Evolutionary conservation across 768 basidiomycete species (phyloP).

Genomic region (Hirschioporus abietinus): DNA sequence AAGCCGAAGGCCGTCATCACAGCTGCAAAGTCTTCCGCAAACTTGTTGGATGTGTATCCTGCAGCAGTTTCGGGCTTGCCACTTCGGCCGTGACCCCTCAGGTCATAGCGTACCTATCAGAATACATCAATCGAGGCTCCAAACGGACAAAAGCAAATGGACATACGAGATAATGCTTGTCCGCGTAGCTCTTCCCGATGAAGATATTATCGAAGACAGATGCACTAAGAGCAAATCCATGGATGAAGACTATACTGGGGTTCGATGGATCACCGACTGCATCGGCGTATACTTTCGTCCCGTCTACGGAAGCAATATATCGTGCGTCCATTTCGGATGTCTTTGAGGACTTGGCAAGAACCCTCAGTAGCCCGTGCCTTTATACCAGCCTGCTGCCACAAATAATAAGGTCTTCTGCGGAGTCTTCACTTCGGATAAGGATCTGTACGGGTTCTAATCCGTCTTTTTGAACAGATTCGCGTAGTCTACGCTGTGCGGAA

Average conservation of each 20-base stretch:
- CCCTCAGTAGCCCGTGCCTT: no score
- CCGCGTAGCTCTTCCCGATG: slow-evolving; percentile 24
- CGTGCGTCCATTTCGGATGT: not conserved
- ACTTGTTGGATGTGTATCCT: not conserved
- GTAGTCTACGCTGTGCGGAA: not conserved
- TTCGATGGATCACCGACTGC: slow-evolving; percentile 33
- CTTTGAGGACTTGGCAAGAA: not conserved
- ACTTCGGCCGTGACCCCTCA: slow-evolving; percentile 13
- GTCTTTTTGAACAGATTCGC: no score
- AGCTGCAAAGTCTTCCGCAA: not conserved
- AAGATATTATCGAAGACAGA: slow-evolving; percentile 35
- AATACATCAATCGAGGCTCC: not conserved
- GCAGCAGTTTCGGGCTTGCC: slow-evolving; percentile 8
- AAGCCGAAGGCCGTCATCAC: not conserved
- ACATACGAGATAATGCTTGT: slow-evolving; percentile 23
- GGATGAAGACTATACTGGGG: slow-evolving; percentile 36
- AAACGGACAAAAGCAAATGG: not conserved
- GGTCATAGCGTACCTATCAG: slow-evolving; percentile 14
- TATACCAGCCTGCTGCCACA: no score
- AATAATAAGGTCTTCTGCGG: no score
- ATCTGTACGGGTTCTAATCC: no score
- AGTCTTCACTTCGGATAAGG: no score
- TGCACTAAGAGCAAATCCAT: slow-evolving; percentile 33
- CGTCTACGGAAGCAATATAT: slow-evolving; percentile 31
- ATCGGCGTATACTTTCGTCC: slow-evolving; percentile 34